A percentile compares a stretch with the other conserved stretches of the same genome.
phyloP scores from a whole-genome alignment of 352 stramenopile species.

The Phytophthora lateralis region DNA sequence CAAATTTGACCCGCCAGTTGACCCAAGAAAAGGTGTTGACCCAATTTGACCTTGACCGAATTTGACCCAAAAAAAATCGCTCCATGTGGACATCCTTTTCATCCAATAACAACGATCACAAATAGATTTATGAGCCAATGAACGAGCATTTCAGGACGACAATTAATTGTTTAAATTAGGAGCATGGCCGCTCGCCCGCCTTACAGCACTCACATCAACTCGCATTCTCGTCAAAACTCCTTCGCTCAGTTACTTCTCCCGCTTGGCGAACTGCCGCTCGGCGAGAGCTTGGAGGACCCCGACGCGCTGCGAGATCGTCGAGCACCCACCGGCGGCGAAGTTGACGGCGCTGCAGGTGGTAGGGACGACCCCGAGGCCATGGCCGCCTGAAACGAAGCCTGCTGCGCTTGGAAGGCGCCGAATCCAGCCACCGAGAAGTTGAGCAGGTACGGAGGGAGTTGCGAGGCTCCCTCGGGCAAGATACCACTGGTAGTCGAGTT shows the following conservation, averaged over 20 bases:
- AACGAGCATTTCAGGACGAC: slow-evolving; percentile 16
- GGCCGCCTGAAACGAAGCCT: slow-evolving; percentile 50
- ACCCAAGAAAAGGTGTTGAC: too few species aligned
- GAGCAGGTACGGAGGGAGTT: slow-evolving; percentile 61
- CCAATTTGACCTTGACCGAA: too few species aligned
- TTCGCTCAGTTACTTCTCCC: slow-evolving; percentile 23
- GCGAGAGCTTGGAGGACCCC: slow-evolving; percentile 11
- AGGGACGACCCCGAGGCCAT: slow-evolving; percentile 27
- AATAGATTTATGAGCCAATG: slow-evolving; percentile 10
- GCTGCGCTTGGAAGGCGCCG: slow-evolving; percentile 61
- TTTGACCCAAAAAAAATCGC: too few species aligned
- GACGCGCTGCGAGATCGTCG: slow-evolving; percentile 11
- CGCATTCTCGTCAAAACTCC: slow-evolving; percentile 17
- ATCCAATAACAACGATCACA: slow-evolving; percentile 6
- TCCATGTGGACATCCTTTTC: slow-evolving; percentile 8
- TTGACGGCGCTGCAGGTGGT: slow-evolving; percentile 29
- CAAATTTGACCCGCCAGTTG: too few species aligned
- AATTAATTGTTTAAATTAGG: slow-evolving; percentile 37
- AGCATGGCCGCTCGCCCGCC: slow-evolving; percentile 1
- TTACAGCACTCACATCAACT: slow-evolving; percentile 10
- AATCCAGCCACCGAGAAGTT: slow-evolving; percentile 66
- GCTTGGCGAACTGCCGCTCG: slow-evolving; percentile 17
- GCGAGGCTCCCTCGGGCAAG: slow-evolving; percentile 28
- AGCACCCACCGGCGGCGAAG: slow-evolving; percentile 23
- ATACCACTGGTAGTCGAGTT: slow-evolving; percentile 32